Evolutionary conservation across 306 rosid genomes (phyloP), one percentile per base, ranked within the genome.

Genomic region (Fagus crenata): DNA sequence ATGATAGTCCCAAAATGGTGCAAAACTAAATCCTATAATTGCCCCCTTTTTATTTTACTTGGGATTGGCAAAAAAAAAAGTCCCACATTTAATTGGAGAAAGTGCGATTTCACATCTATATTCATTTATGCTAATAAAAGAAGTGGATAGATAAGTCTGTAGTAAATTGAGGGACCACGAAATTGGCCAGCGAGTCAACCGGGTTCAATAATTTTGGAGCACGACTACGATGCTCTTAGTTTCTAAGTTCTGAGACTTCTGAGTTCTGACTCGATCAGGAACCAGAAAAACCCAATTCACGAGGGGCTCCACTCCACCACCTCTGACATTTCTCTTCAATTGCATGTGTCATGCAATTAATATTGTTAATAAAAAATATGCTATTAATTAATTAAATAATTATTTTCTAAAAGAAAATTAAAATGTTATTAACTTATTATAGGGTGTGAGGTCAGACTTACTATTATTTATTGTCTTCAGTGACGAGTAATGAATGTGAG

Each of bases 161-260:
- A 43, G 51, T 7, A 43, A 43, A 43, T 43, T 43, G 31, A 15
- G 28, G 60, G 60, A n/a, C 31, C 31, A 17, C 61, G 31, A 5
- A 18, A 76, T 72, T 69, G 49, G 17, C 46, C 88, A 61, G 88
- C 89, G 87, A 78, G 49, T 0, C 12, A 63, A 9, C 42, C 87
- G 88, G 89, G 88, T 69, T 91, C 87, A 88, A 88, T 90, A 39
- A 90, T 90, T 90, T 86, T 84, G 31, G 71, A 49, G 87, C 75
- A 80, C 86, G 72, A 76, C 41, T 77, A 77, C 86, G 69, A 76
- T 41, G 71, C 17, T 39, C 63, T 61, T 67, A 51, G 1, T n/a
- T 1, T 33, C 40, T 61, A 75, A 68, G 51, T 14, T 14, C 28
- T 22, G 0, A 22, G 28, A 0, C 28, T 22, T 22, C 28, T 22